phyloP scores from a whole-genome alignment of 306 rosid species.

The Hylodesmum podocarpum region DNA sequence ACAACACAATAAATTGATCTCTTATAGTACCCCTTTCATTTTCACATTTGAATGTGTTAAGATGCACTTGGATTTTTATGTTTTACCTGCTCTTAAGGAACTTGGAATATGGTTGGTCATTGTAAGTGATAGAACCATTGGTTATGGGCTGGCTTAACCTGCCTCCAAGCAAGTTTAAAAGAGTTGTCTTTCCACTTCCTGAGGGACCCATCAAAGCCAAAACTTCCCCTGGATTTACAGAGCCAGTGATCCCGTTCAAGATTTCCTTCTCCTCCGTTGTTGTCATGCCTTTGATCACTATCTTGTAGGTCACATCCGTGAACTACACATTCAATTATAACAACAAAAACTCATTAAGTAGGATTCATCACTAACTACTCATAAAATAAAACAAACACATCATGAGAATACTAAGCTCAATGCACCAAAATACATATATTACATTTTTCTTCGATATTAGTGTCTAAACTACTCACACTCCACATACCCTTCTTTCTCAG shows the following conservation, averaged over 20 bases:
- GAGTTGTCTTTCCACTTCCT: slow-evolving; percentile 95
- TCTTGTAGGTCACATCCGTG: slow-evolving; percentile 81
- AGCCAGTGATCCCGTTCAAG: slow-evolving; percentile 79
- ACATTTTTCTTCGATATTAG: neutral
- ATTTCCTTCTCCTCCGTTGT: slow-evolving; percentile 75
- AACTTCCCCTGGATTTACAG: slow-evolving; percentile 88
- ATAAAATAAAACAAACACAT: neutral
- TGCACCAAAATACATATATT: neutral
- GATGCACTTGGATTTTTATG: neutral
- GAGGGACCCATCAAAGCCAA: slow-evolving; percentile 99
- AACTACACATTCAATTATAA: slow-evolving; percentile 54
- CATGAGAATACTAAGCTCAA: neutral
- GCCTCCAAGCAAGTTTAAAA: slow-evolving; percentile 82
- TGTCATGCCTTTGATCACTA: slow-evolving; percentile 67
- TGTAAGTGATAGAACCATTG: slow-evolving; percentile 70
- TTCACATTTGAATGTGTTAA: neutral
- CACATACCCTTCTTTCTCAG: slow-evolving; percentile 44
- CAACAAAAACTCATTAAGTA: neutral
- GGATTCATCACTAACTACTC: neutral
- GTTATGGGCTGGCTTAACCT: slow-evolving; percentile 47
- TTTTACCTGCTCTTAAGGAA: slow-evolving; percentile 76
- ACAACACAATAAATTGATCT: no score
- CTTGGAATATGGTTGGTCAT: slow-evolving; percentile 83
- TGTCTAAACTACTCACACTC: slow-evolving; percentile 30
- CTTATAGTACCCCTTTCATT: neutral